Evolutionary conservation across 108 stramenopile species (phyloP).

Genomic region (Licmophora abbreviata): DNA sequence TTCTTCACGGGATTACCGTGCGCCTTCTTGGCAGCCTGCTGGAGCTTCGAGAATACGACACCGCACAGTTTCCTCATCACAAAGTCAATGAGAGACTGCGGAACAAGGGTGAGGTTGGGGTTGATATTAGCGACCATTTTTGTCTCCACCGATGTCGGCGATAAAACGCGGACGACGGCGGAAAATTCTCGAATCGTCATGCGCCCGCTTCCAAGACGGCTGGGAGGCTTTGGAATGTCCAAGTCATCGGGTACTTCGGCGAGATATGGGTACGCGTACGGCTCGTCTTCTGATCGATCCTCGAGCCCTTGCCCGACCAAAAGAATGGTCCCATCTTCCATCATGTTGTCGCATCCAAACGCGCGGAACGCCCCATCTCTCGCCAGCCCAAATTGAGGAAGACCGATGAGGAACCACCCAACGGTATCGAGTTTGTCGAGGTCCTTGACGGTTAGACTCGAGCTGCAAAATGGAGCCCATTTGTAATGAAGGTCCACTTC

Average conservation of each 20-base stretch:
- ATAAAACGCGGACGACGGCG: slow-evolving; percentile 59
- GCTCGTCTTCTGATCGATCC: slow-evolving; percentile 36
- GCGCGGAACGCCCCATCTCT: slow-evolving; percentile 76
- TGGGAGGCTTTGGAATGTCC: slow-evolving; percentile 62
- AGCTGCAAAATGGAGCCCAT: slow-evolving; percentile 86
- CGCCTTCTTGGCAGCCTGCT: slow-evolving; percentile 60
- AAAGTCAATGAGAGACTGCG: slow-evolving; percentile 84
- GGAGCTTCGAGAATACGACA: slow-evolving; percentile 68
- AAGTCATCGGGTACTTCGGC: slow-evolving; percentile 37
- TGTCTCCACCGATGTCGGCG: slow-evolving; percentile 69
- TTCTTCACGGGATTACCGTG: slow-evolving; percentile 63
- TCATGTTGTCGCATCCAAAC: slow-evolving; percentile 86
- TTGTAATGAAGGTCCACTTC: slow-evolving; percentile 83
- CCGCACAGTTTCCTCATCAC: slow-evolving; percentile 87
- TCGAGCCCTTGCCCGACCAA: slow-evolving; percentile 71
- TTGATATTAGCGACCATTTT: slow-evolving; percentile 84
- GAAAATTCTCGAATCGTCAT: slow-evolving; percentile 72
- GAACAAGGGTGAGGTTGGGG: slow-evolving; percentile 74
- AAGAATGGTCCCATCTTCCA: slow-evolving; percentile 72
- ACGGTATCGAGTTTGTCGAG: slow-evolving; percentile 84
- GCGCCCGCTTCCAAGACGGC: slow-evolving; percentile 56
- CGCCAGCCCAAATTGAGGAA: slow-evolving; percentile 56
- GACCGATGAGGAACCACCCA: slow-evolving; percentile 66
- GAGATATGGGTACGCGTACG: slow-evolving; percentile 16
- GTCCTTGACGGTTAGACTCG: slow-evolving; percentile 51